Evolutionary conservation across 306 rosid genomes (phyloP).

Genomic region (Quercus cerris): DNA sequence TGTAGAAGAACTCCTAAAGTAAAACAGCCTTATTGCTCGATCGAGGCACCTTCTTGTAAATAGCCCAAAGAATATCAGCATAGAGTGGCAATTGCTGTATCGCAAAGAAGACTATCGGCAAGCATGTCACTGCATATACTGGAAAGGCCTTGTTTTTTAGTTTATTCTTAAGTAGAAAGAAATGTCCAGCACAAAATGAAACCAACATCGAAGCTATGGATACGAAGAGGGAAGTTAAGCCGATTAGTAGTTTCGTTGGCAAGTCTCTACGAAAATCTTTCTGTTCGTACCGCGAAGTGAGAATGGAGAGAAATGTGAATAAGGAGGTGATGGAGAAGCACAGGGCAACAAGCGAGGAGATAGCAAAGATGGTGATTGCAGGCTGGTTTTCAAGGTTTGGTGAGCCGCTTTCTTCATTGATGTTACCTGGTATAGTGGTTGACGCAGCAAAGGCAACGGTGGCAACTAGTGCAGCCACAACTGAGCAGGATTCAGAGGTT

Average conservation of each 20-base stretch:
- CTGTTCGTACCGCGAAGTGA: conserved; percentile 4
- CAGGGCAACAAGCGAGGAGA: conserved; percentile 31
- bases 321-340: conserved; percentile 26
- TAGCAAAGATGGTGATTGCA: conserved; percentile 22
- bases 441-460: conserved; percentile 41
- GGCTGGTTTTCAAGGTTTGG: conserved; percentile 14
- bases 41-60: background rate
- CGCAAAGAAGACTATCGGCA: background rate
- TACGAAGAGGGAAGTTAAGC: conserved; percentile 6
- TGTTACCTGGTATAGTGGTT: conserved; percentile 29
- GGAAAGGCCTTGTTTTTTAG: background rate
- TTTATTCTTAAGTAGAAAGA: background rate
- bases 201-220: conserved; percentile 5
- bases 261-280: background rate
- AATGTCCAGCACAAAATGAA: conserved; percentile 12
- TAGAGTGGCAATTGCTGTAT: conserved; percentile 3
- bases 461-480: conserved; percentile 58
- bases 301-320: conserved; percentile 10
- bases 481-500: conserved; percentile 49
- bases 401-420: background rate
- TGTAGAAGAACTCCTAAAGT: too few species aligned
- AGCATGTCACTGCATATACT: background rate
- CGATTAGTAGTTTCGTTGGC: conserved; percentile 2
- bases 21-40: background rate
- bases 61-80: background rate